Evolutionary conservation across 495 filamentous ascomycete genomes (phyloP).

Genomic region (Lasiosphaeriaceae sp.): DNA sequence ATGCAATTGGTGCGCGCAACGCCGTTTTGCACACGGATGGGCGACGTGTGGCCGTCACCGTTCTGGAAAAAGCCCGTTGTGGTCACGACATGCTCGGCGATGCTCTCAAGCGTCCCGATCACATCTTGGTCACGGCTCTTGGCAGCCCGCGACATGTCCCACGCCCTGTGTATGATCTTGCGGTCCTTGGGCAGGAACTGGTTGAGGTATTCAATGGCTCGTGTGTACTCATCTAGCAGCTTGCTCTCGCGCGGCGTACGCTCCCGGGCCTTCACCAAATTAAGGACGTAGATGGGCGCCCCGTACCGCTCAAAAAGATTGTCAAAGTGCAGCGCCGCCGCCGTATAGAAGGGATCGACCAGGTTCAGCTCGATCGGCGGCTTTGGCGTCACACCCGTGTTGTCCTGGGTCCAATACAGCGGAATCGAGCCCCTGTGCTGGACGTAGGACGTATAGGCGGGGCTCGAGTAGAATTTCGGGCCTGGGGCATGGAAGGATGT

Average conservation of each 20-base stretch:
- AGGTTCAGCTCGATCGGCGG: conserved; percentile 93
- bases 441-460: conserved; percentile 90
- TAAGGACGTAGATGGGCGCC: conserved; percentile 85
- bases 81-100: conserved; percentile 79
- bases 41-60: conserved; percentile 60
- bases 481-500: conserved; percentile 95
- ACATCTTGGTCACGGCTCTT: conserved; percentile 96
- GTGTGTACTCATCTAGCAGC: conserved; percentile 79
- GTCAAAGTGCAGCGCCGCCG: conserved; percentile 96
- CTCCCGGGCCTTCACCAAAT: conserved; percentile 87
- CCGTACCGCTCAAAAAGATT: conserved; percentile 94
- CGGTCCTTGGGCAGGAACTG: conserved; percentile 83
- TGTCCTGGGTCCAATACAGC: conserved; percentile 96
- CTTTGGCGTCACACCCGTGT: conserved; percentile 89
- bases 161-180: conserved; percentile 88
- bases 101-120: conserved; percentile 82
- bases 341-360: conserved; percentile 90
- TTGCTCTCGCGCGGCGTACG: conserved; percentile 91
- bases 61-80: conserved; percentile 95
- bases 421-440: conserved; percentile 97
- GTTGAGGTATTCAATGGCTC: conserved; percentile 88
- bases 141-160: conserved; percentile 96
- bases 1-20: conserved; percentile 96
- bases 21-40: conserved; percentile 78
- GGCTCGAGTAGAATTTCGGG: conserved; percentile 78